These are phyloP conservation scores for Aurifilum marmelostoma DNA, from an alignment of 2,329 filamentous ascomycete genomes.

Conservation along the genomic window DNA sequence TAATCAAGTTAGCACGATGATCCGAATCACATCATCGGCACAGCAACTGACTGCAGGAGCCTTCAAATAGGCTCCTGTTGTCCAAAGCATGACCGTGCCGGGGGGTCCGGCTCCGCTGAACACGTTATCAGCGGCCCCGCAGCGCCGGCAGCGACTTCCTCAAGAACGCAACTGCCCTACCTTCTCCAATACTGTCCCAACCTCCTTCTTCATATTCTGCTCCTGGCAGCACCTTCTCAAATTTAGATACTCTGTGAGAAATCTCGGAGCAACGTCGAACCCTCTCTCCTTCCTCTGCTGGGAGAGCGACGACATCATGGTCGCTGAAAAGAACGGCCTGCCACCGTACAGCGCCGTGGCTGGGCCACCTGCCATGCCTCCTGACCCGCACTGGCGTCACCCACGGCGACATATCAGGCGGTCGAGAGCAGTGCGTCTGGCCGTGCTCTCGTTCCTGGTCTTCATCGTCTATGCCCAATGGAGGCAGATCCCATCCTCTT, in stretches of 20 bases:
- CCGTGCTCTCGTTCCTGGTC: slow-evolving; percentile 51
- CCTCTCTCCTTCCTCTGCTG: too few species aligned
- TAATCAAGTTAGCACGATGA: background rate
- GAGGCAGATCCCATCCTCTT: slow-evolving; percentile 39
- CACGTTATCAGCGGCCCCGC: slow-evolving; percentile 10
- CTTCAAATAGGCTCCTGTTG: too few species aligned
- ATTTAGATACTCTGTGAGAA: background rate
- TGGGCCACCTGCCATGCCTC: slow-evolving; percentile 33
- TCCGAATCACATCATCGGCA: slow-evolving; percentile 4
- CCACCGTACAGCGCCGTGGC: slow-evolving; percentile 49
- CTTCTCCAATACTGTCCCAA: background rate
- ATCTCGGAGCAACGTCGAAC: background rate
- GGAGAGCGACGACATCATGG: slow-evolving; percentile 21
- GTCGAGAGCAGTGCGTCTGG: slow-evolving; percentile 47
- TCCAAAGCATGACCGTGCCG: background rate
- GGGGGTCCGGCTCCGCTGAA: background rate
- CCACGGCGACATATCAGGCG: slow-evolving; percentile 43
- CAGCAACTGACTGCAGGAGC: background rate
- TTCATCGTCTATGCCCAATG: slow-evolving; percentile 53
- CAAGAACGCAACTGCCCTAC: background rate
- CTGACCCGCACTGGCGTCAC: slow-evolving; percentile 25
- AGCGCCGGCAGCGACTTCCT: slow-evolving; percentile 2
- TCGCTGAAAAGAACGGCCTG: slow-evolving; percentile 46
- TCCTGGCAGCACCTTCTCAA: background rate
- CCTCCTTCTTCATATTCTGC: background rate